These are phyloP conservation scores for Cokeromyces recurvatus DNA, from an alignment of 371 early-diverging fungal species.

Conservation along the genomic window DNA sequence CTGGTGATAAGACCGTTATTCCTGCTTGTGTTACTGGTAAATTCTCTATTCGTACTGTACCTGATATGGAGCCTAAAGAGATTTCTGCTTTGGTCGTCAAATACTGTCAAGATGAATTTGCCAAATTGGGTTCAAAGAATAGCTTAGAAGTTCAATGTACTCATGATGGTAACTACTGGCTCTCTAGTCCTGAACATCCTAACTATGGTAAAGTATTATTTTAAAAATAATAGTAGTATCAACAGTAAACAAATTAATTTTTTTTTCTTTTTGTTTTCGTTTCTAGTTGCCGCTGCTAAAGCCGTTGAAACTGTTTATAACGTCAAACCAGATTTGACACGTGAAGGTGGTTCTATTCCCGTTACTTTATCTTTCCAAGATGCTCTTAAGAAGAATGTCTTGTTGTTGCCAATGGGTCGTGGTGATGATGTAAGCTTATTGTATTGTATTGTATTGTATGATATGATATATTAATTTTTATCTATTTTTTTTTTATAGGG, in stretches of 20 bases:
- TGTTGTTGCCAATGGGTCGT: constrained; percentile 91
- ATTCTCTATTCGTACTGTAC: constrained; percentile 93
- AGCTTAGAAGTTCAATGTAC: constrained; percentile 63
- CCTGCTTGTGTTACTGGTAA: constrained; percentile 95
- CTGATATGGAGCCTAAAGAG: constrained; percentile 84
- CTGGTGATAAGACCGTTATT: constrained; percentile 96
- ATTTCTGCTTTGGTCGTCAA: constrained; percentile 71
- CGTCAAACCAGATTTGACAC: constrained; percentile 90
- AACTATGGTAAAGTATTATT: constrained; percentile 87
- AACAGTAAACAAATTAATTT: too few species aligned
- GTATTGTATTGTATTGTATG: neutral
- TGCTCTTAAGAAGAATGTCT: constrained; percentile 83
- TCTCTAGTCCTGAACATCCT: constrained; percentile 84
- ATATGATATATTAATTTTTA: neutral
- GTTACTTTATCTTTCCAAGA: constrained; percentile 97
- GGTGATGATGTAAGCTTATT: constrained; percentile 65
- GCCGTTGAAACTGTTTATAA: constrained; percentile 89
- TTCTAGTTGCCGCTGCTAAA: constrained; percentile 82
- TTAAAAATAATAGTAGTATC: too few species aligned
- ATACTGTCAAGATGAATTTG: constrained; percentile 78
- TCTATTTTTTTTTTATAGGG: constrained; percentile 46
- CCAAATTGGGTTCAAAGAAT: constrained; percentile 87
- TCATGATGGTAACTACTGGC: constrained; percentile 93
- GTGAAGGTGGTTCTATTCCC: constrained; percentile 98
- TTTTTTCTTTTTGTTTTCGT: too few species aligned